Base-by-base conservation (phyloP, 257 asterid genomes). In the Ehretia macrophylla region DNA sequence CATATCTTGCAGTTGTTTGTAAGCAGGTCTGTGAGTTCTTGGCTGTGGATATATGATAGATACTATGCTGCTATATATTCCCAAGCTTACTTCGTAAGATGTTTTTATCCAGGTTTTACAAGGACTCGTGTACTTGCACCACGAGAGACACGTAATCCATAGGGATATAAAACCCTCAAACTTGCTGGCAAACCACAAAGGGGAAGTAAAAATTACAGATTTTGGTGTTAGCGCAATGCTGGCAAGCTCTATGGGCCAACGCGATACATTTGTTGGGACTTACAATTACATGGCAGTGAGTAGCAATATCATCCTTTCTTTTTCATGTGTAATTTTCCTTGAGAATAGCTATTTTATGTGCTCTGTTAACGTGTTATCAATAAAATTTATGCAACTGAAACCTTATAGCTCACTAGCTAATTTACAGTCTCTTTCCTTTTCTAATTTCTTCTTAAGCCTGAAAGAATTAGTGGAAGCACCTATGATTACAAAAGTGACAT, bases 191-290 rank as follows among this genome's bases (percentile, higher is more conserved):
- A 93, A 93, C 77, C 95, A 83, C 74, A 79, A 80, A 69, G 99
- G 99, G 53, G 90, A 93, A 68, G 97, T 93, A 8, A 93, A 93
- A 77, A 87, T 93, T 65, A 83, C 99, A 51, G 99, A 93, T 75
- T 93, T 93, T 71, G 99, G 99, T 35, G 99, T 93, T 37, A 93
- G 99, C 69, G 97, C 97, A 38, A 82, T 93, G 94, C 84, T 93
- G 69, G 97, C 92, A 32, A 89, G 70, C 72, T 86, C 97, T 60
- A 85, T 84, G 95, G 99, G 97, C 45, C 96, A 86, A 67, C 70
- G 96, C 18, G 93, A 89, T 67, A 93, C 99, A 27, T 93, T 93
- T 71, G 96, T 93, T 56, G 99, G 99, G 38, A 93, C 99, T 14
- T 93, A 83, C 70, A 89, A 89, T 72, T 93, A 93, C 81, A 93